Evolutionary conservation across 225 moss, liverwort and hornwort species (phyloP).

Genomic region (Ulota crispa): DNA sequence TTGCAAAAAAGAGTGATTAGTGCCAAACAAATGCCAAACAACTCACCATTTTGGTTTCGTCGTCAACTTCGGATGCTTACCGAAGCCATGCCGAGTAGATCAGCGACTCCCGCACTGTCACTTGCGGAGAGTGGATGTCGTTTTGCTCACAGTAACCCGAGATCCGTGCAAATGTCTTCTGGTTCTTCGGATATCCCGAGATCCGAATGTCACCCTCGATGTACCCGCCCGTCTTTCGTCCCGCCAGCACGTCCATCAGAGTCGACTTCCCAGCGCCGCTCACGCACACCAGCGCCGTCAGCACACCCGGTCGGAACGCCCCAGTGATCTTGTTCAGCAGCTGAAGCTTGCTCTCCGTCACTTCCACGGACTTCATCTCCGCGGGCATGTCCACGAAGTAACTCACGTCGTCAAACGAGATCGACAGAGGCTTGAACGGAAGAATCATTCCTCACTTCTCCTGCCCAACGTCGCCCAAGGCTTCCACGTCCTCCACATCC

Average conservation of each 20-base stretch:
- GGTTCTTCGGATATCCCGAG: conserved; percentile 39
- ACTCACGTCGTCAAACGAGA: conserved; percentile 52
- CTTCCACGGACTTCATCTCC: conserved; percentile 43
- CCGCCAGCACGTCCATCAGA: conserved; percentile 57
- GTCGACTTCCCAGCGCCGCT: conserved; percentile 62
- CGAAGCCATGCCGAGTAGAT: conserved; percentile 61
- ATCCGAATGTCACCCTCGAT: conserved; percentile 57
- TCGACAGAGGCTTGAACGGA: conserved; percentile 49
- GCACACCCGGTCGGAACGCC: conserved; percentile 47
- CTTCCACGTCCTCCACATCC: conserved; percentile 37
- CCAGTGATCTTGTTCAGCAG: conserved; percentile 43
- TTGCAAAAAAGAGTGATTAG: neutral
- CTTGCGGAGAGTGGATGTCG: conserved; percentile 53
- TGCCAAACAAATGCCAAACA: neutral
- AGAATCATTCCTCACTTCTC: conserved; percentile 51
- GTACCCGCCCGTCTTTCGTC: conserved; percentile 52
- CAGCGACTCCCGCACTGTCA: conserved; percentile 48
- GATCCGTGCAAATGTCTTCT: conserved; percentile 48
- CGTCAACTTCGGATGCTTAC: conserved; percentile 29
- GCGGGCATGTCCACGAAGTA: conserved; percentile 66
- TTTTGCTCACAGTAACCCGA: conserved; percentile 61
- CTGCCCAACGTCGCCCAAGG: neutral
- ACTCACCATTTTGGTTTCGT: conserved; percentile 45
- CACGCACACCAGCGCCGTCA: conserved; percentile 55
- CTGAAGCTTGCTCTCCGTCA: conserved; percentile 31